These are phyloP conservation scores for Trametes coccinea DNA, from an alignment of 768 basidiomycete genomes.

Conservation along the genomic window DNA sequence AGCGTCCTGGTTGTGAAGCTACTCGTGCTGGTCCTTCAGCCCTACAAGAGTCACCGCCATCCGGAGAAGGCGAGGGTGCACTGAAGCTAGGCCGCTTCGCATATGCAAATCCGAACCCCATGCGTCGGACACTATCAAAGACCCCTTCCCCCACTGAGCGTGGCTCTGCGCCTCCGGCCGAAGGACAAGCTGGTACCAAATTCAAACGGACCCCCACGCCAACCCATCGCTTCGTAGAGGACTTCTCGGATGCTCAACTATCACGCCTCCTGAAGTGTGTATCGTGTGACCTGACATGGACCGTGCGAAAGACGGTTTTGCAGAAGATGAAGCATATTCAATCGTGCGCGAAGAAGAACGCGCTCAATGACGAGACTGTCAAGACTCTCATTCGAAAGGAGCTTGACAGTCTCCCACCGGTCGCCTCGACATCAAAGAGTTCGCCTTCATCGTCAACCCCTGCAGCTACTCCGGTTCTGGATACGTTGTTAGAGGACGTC, in stretches of 20 bases:
- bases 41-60: background rate
- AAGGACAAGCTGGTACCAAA: background rate
- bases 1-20: background rate
- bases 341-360: slow-evolving; percentile 64
- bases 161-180: background rate
- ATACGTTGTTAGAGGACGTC: slow-evolving; percentile 56
- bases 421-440: slow-evolving; percentile 12
- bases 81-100: slow-evolving; percentile 44
- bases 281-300: slow-evolving; percentile 68
- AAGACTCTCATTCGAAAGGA: slow-evolving; percentile 52
- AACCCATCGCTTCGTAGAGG: slow-evolving; percentile 23
- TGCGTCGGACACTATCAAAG: slow-evolving; percentile 4
- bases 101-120: slow-evolving; percentile 24
- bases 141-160: slow-evolving; percentile 2
- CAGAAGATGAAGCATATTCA: slow-evolving; percentile 71
- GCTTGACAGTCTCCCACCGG: slow-evolving; percentile 31
- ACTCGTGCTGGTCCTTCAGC: background rate
- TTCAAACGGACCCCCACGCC: background rate
- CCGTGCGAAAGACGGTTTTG: slow-evolving; percentile 57
- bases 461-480: slow-evolving; percentile 25
- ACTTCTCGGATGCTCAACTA: slow-evolving; percentile 50
- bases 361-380: slow-evolving; percentile 56
- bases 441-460: slow-evolving; percentile 5
- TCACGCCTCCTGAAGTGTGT: slow-evolving; percentile 56
- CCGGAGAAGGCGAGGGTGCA: slow-evolving; percentile 23